Base-by-base conservation (phyloP, 2,329 filamentous ascomycete genomes). In the Colletotrichum sp. region DNA sequence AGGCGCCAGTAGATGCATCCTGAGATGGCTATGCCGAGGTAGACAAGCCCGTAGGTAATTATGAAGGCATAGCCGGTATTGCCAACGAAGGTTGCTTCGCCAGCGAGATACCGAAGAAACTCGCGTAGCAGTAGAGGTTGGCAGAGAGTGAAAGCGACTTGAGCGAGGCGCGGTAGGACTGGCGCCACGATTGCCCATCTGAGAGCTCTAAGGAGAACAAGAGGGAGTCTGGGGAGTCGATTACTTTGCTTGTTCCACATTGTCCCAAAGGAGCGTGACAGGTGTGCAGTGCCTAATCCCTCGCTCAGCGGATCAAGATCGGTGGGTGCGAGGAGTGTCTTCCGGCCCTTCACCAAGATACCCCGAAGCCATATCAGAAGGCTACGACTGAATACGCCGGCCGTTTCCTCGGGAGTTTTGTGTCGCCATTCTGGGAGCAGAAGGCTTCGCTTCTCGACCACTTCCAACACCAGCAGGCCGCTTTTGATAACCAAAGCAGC, bases 11-110 rank as follows among this genome's bases (percentile, higher is more conserved):
- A 87, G 52, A 80, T 81, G 72, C 84, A 87, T 8, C 60, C 60
- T 0, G 85, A 85, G 6, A 88, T 24, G 5, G 86, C 85, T 18
- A 87, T 85, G 7, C 85, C 84, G 0, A 78, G 39, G 71, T 88
- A 89, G 5, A 87, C 83, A 3, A 87, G 67, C 2, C 83, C 77
- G 0, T 81, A 80, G 3, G 86, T 86, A 3, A 83, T 86, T 16
- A 89, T 86, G 9, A 88, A 81, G 0, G 86, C 86, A 68, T 86
- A 87, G 5, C 85, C 83, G 9, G 80, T 67, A 39, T 82, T 84
- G 32, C 60, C 60, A 15, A 63, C 32, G 3, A 63, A 63, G 32
- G 60, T 63, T 13, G 32, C 18, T 5, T 63, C 32, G 12, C 60
- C 60, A 3, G 78, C 73, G 4, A 86, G 77, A 60, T 80, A 82